Conservation (phyloP, 1,284 basidiomycete genomes). For the Chalciporus sp. region DNA sequence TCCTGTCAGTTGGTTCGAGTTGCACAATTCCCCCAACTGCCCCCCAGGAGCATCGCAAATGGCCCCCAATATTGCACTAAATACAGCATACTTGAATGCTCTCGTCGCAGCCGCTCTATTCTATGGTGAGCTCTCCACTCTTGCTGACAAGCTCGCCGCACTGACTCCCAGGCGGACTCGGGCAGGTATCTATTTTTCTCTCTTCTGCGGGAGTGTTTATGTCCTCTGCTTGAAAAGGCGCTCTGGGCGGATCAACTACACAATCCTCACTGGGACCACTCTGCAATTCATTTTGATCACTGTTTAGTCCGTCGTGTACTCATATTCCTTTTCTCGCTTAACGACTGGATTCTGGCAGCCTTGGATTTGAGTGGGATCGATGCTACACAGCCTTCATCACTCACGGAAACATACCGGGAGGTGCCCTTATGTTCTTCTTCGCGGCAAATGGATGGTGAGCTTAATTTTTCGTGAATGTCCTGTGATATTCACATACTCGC, state of each 20-base stretch:
- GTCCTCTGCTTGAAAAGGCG: conserved; percentile 2
- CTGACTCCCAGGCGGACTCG: too few species aligned
- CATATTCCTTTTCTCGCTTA: too few species aligned
- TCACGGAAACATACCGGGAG: conserved; percentile 2
- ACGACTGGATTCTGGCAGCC: not conserved
- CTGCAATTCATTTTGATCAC: conserved; percentile 13
- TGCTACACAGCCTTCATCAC: conserved; percentile 10
- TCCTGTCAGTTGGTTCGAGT: too few species aligned
- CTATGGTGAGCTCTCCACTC: not conserved
- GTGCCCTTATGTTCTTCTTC: conserved; percentile 4
- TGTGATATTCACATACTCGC: not conserved
- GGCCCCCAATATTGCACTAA: conserved; percentile 4
- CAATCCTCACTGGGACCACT: conserved; percentile 6
- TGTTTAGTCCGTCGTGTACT: conserved; percentile 4
- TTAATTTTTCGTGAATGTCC: conserved; percentile 6
- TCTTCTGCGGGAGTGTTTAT: conserved; percentile 10
- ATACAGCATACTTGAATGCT: conserved; percentile 8
- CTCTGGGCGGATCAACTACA: not conserved
- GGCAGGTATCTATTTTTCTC: conserved; percentile 2
- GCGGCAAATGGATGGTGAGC: conserved; percentile 8
- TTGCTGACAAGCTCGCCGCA: too few species aligned
- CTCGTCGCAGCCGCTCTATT: conserved; percentile 9
- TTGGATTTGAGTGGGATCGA: conserved; percentile 9
- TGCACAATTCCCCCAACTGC: too few species aligned
- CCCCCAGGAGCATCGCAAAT: too few species aligned